Conservation (phyloP, 2,329 filamentous ascomycete genomes). For the Stemphylium beticola region DNA sequence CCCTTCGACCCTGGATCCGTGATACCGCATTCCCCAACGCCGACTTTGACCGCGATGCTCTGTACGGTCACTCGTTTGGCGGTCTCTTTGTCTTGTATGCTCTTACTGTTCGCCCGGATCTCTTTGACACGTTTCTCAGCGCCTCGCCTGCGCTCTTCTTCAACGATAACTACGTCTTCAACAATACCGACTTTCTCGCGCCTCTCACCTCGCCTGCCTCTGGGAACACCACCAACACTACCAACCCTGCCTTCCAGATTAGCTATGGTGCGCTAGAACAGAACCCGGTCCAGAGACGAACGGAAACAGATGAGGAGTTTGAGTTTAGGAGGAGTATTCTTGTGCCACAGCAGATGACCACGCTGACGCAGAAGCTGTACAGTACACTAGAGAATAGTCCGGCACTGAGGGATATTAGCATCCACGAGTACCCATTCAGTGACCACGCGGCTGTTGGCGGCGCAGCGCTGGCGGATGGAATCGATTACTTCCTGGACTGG, state of each 20-base stretch:
- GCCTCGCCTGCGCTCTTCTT: slow-evolving; percentile 58
- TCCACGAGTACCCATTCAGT: slow-evolving; percentile 42
- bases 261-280: slow-evolving; percentile 42
- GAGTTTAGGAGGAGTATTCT: slow-evolving; percentile 34
- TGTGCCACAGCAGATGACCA: slow-evolving; percentile 30
- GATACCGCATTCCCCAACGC: slow-evolving; percentile 39
- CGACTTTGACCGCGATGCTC: slow-evolving; percentile 48
- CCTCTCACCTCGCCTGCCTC: slow-evolving; percentile 19
- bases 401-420: slow-evolving; percentile 31
- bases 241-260: slow-evolving; percentile 41
- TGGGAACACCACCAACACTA: slow-evolving; percentile 4
- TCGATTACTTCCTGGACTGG: slow-evolving; percentile 45
- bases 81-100: slow-evolving; percentile 57
- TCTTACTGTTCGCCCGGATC: slow-evolving; percentile 49
- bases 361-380: slow-evolving; percentile 31
- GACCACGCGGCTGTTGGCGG: slow-evolving; percentile 40
- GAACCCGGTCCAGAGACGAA: slow-evolving; percentile 30
- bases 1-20: slow-evolving; percentile 47
- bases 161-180: slow-evolving; percentile 53
- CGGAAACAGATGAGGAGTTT: slow-evolving; percentile 36
- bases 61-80: slow-evolving; percentile 60
- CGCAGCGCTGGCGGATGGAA: slow-evolving; percentile 37
- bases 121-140: slow-evolving; percentile 55
- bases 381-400: slow-evolving; percentile 27
- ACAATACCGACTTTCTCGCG: slow-evolving; percentile 26